Evolutionary conservation across 2,329 filamentous ascomycete species (phyloP).

Genomic region (Hypoxylon sp.): DNA sequence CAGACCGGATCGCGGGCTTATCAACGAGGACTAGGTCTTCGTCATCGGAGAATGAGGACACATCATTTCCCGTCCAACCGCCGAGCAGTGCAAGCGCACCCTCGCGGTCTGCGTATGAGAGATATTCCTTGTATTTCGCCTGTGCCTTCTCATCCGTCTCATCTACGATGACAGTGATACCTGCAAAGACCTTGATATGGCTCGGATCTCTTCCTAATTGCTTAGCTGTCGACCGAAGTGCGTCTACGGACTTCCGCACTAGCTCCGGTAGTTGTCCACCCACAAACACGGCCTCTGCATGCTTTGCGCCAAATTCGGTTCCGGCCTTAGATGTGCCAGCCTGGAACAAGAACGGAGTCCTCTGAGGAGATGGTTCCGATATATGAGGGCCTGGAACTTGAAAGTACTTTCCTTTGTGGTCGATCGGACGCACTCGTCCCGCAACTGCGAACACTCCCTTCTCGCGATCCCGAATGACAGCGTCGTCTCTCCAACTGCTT

Average conservation of each 20-base stretch:
- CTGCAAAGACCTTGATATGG: slow-evolving; percentile 69
- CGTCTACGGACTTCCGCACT: slow-evolving; percentile 65
- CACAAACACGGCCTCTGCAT: slow-evolving; percentile 74
- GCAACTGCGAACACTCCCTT: slow-evolving; percentile 72
- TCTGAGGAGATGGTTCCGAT: slow-evolving; percentile 69
- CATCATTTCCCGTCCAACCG: slow-evolving; percentile 72
- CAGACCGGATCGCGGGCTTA: slow-evolving; percentile 63
- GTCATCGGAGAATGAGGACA: slow-evolving; percentile 69
- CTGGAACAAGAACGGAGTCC: slow-evolving; percentile 71
- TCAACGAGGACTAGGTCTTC: slow-evolving; percentile 69
- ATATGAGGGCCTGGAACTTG: slow-evolving; percentile 61
- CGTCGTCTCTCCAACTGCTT: slow-evolving; percentile 70
- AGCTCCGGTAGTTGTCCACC: slow-evolving; percentile 66
- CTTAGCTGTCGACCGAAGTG: slow-evolving; percentile 65
- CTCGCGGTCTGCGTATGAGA: slow-evolving; percentile 66
- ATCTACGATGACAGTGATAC: slow-evolving; percentile 64
- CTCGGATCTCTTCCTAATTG: slow-evolving; percentile 67
- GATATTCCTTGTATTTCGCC: slow-evolving; percentile 64
- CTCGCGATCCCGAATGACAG: slow-evolving; percentile 66
- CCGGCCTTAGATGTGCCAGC: slow-evolving; percentile 72
- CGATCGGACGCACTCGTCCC: slow-evolving; percentile 69
- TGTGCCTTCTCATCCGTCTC: slow-evolving; percentile 67
- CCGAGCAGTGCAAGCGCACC: slow-evolving; percentile 69
- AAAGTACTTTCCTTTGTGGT: slow-evolving; percentile 72
- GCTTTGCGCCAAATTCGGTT: slow-evolving; percentile 68